Evolutionary conservation across 805 yeast genomes (phyloP).

Genomic region (Teunomyces tritomae): DNA sequence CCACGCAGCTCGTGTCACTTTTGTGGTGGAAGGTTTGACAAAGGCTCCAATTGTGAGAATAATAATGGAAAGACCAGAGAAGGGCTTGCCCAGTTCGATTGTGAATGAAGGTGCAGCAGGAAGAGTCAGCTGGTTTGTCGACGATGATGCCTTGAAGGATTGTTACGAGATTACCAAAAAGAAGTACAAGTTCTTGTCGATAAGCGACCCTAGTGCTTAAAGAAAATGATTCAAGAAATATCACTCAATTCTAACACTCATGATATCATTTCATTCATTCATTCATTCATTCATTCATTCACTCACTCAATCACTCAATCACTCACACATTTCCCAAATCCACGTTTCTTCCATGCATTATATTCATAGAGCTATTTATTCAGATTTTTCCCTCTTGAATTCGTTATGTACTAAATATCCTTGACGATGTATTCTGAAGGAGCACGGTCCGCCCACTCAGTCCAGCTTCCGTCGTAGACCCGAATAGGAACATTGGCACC

Average conservation of each 20-base stretch:
- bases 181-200: slow-evolving; percentile 59
- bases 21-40: slow-evolving; percentile 94
- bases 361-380: slow-evolving; percentile 1
- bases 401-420: slow-evolving; percentile 5
- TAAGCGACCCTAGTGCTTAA: slow-evolving; percentile 12
- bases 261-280: not conserved
- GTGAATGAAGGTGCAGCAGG: slow-evolving; percentile 98
- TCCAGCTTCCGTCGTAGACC: slow-evolving; percentile 80
- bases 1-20: slow-evolving; percentile 88
- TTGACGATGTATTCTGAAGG: slow-evolving; percentile 53
- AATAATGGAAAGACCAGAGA: slow-evolving; percentile 95
- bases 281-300: not conserved
- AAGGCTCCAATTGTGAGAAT: slow-evolving; percentile 90
- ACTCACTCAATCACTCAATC: too few relatives aligned
- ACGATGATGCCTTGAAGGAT: slow-evolving; percentile 84
- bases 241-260: not conserved
- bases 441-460: slow-evolving; percentile 81
- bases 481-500: slow-evolving; percentile 36
- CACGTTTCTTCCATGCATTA: not conserved
- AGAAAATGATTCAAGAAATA: too few relatives aligned
- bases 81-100: slow-evolving; percentile 89
- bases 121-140: slow-evolving; percentile 95
- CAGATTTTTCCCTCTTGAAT: not conserved
- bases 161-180: slow-evolving; percentile 67
- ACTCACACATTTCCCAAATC: too few relatives aligned